Evolutionary conservation across 768 basidiomycete genomes (phyloP).

Genomic region (Tephrocybe sp.): DNA sequence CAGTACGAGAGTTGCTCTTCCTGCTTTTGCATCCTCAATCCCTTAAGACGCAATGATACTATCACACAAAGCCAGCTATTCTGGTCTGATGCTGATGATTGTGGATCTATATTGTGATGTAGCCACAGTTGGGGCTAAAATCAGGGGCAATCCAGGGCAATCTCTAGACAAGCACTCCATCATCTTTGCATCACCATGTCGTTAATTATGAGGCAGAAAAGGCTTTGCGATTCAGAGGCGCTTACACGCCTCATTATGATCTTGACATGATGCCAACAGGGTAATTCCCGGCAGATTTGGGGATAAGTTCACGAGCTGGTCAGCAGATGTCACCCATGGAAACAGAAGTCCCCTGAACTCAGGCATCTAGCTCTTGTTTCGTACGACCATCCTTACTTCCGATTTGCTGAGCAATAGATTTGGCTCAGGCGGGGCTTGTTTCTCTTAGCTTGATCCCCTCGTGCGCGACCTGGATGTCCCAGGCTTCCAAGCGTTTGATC

Average conservation of each 20-base stretch:
- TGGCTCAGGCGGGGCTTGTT: slow-evolving; percentile 5
- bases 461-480: slow-evolving; percentile 9
- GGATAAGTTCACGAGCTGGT: slow-evolving; percentile 11
- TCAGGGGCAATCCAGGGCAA: too few species aligned
- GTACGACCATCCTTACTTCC: not conserved
- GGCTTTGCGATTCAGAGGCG: slow-evolving; percentile 1
- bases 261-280: slow-evolving; percentile 15
- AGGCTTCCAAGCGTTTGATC: slow-evolving; percentile 1
- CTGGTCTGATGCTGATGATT: slow-evolving; percentile 8
- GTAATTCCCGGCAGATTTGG: slow-evolving; percentile 10
- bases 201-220: not conserved
- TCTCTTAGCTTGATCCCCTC: not conserved
- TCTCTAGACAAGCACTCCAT: slow-evolving; percentile 2
- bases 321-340: slow-evolving; percentile 15
- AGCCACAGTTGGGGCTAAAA: slow-evolving; percentile 6
- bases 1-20: too few species aligned
- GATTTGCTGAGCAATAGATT: not conserved
- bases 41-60: too few species aligned
- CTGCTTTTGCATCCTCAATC: too few species aligned
- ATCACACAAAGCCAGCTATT: not conserved
- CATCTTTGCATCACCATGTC: slow-evolving; percentile 4
- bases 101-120: not conserved
- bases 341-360: slow-evolving; percentile 15
- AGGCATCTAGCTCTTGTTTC: slow-evolving; percentile 3
- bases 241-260: slow-evolving; percentile 8